These are phyloP conservation scores for Fusarium neocosmosporiellum DNA, from an alignment of 2,329 filamentous ascomycete species.

Conservation along the genomic window DNA sequence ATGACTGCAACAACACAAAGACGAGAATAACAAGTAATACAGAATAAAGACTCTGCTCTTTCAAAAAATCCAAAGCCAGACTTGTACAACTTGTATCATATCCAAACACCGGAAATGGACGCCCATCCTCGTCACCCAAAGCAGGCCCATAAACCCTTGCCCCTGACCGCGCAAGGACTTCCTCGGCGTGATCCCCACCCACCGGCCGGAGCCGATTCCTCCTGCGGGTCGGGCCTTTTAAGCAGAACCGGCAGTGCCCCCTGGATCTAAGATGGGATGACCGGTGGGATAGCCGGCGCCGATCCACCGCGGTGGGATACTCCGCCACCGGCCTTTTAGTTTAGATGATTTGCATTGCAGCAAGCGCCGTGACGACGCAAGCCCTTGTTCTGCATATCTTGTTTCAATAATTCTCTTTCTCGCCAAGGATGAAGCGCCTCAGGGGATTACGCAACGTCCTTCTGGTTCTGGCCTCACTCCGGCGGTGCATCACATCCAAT, in stretches of 20 bases:
- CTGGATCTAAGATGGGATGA: constrained; percentile 14
- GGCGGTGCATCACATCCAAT: not conserved
- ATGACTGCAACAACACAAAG: not conserved
- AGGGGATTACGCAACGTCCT: constrained; percentile 5
- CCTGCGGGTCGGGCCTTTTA: not conserved
- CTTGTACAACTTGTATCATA: not conserved
- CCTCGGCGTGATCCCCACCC: not conserved
- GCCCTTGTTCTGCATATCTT: not conserved
- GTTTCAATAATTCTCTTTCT: not conserved
- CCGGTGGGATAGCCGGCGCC: constrained; percentile 6
- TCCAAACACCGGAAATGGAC: not conserved
- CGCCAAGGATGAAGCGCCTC: not conserved
- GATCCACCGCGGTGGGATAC: not conserved
- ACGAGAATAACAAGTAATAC: not conserved
- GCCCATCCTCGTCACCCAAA: not conserved
- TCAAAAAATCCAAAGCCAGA: not conserved
- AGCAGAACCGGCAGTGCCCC: not conserved
- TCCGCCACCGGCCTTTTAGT: not conserved
- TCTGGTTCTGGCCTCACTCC: constrained; percentile 2
- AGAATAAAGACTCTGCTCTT: not conserved
- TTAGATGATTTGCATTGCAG: not conserved
- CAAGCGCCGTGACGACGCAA: not conserved
- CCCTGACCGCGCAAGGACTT: not conserved
- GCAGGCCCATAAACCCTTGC: not conserved
- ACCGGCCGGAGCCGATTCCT: not conserved